phyloP scores from a whole-genome alignment of 495 filamentous ascomycete genomes.

The Astrocystis sublimbata region DNA sequence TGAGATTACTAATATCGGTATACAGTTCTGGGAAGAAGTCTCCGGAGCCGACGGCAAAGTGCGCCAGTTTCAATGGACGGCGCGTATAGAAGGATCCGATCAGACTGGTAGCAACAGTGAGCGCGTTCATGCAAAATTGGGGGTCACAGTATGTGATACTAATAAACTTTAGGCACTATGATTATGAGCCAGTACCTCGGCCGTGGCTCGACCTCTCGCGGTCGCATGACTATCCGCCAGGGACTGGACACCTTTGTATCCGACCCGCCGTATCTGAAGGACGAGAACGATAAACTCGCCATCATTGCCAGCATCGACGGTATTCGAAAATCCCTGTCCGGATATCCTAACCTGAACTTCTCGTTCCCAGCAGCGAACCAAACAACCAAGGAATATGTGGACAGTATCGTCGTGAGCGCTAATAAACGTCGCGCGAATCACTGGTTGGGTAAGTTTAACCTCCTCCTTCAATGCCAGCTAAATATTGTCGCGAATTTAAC shows the following conservation, averaged over 20 bases:
- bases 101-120: constrained; percentile 45
- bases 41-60: constrained; percentile 62
- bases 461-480: background rate
- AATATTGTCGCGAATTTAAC: background rate
- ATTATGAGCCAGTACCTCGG: constrained; percentile 68
- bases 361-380: constrained; percentile 52
- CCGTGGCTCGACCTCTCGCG: constrained; percentile 62
- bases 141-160: constrained; percentile 13
- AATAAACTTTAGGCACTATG: constrained; percentile 47
- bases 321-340: constrained; percentile 54
- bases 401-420: constrained; percentile 51
- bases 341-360: constrained; percentile 54
- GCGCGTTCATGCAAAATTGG: constrained; percentile 4
- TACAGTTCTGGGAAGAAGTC: constrained; percentile 58
- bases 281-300: constrained; percentile 54
- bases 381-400: constrained; percentile 56
- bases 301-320: constrained; percentile 58
- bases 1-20: constrained; percentile 14
- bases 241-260: constrained; percentile 56
- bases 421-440: constrained; percentile 66
- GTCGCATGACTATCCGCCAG: constrained; percentile 60
- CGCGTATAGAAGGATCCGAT: constrained; percentile 59
- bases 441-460: constrained; percentile 56
- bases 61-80: constrained; percentile 66
- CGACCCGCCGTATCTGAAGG: constrained; percentile 56